Base-by-base conservation (phyloP, 176 grass and related monocot genomes). In the Phyllostachys edulis region DNA sequence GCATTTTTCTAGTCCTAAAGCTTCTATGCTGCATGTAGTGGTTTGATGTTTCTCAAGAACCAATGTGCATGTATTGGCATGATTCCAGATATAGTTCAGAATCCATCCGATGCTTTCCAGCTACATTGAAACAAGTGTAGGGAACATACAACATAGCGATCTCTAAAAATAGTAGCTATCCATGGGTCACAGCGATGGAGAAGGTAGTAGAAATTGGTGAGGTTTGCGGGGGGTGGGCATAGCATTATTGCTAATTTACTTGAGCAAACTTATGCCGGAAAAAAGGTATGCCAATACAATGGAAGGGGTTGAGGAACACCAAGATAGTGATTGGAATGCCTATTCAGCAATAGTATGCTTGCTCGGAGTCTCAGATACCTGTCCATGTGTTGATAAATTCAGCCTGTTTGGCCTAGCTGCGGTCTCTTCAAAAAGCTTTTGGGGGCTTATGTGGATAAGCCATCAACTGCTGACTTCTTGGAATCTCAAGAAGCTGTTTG, bases 71-170 rank as follows among this genome's bases (percentile, higher is more conserved):
- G 51, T 51, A 36, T 49, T 34, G 16, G 5, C 39, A 65, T 12
- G 16, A 57, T 85, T 60, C 26, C 16, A 6, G 40, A 46, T 61
- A 50, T 78, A 24, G 65, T 78, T 70, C 23, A 21, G 65, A 70
- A 38, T 71, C 46, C 46, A 41, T 50, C 15, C 4, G 7, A 80
- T 84, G 51, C 69, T 75, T 77, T 75, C 69, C 80, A 27, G 62
- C 20, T 73, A 27, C 63, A 57, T 81, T 54, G 44, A 73, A 65
- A 40, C 11, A 42, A 74, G 0, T 20, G 0, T 23, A 75, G 0
- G 20, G 47, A 45, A 47, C 3, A 12, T 50, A 50, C 37, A 45
- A 47, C 3, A 12, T 50, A 50, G 20, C 39, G 18, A 34, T 76
- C 54, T 60, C 49, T 76, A 27, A 39, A 87, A 69, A 32, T 81